Base-by-base conservation (phyloP, 2,329 filamentous ascomycete genomes). In the Torrubiella hemipterigena region DNA sequence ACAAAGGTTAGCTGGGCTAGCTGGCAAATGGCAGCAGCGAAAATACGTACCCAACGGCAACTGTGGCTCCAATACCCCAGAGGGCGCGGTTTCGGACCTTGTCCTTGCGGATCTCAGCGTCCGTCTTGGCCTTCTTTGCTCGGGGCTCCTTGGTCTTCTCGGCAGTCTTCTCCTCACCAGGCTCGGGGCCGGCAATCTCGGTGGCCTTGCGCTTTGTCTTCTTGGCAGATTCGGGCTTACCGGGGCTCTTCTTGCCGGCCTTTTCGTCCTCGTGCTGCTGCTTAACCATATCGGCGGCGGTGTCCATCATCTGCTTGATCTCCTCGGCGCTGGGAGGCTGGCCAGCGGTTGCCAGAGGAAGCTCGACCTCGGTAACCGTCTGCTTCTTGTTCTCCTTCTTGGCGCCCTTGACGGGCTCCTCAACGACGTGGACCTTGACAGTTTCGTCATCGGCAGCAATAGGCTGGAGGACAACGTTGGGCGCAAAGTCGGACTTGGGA, bases 281-380 rank as follows among this genome's bases (percentile, higher is more conserved):
- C 39, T 81, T 71, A 5, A 95, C 87, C 83, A 95, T 94, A 43
- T 78, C 73, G 59, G 80, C 85, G 19, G 91, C 91, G 47, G 84
- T 77, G 17, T 77, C 77, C 36, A 96, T 79, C 80, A 95, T 86
- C 33, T 77, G 72, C 35, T 81, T 70, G 2, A 86, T 78, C 45
- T 91, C 81, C 40, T 86, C 81, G 1, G 83, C 76, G 10, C 77
- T 72, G 0, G 81, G 78, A 7, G 86, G 67, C 38, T 83, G 73
- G 32, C 69, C 71, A 8, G 73, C 66, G 4, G 47, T 52, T 7
- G 54, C 47, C 16, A 71, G 43, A 11, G 86, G 82, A 48, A 91
- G 67, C 41, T 91, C 81, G 9, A 91, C 65, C 38, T 80, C 79
- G 29, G 89, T 75, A 28, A 77, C 75, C 6, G 80, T 87, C 42